phyloP scores from a whole-genome alignment of 176 grass and related monocot species.

The Oropetium thomaeum region DNA sequence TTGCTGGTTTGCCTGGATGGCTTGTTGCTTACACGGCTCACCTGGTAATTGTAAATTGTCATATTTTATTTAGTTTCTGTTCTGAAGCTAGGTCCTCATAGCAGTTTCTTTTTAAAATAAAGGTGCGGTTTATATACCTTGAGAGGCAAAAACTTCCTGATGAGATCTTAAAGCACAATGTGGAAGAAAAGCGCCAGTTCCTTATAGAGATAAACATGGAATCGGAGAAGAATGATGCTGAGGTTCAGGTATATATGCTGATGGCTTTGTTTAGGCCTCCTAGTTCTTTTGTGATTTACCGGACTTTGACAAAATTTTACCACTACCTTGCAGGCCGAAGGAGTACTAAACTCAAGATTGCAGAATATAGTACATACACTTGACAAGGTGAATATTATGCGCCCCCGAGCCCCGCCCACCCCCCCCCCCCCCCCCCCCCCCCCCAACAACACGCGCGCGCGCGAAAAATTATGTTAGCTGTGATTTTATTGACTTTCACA shows the following conservation, averaged over 20 bases:
- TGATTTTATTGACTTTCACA: constrained; percentile 9
- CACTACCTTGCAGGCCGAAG: constrained; percentile 61
- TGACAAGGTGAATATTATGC: constrained; percentile 78
- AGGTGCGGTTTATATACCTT: constrained; percentile 95
- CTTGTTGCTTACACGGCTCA: constrained; percentile 89
- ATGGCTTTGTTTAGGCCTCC: constrained; percentile 15
- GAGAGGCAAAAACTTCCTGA: constrained; percentile 90
- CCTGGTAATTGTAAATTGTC: constrained; percentile 56
- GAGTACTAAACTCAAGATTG: constrained; percentile 90
- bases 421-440: too few species aligned
- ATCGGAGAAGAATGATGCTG: constrained; percentile 77
- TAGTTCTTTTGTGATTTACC: constrained; percentile 16
- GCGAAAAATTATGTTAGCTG: neutral
- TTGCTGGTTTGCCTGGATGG: constrained; percentile 91
- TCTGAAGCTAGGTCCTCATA: constrained; percentile 15
- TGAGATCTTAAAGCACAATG: constrained; percentile 78
- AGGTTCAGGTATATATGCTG: constrained; percentile 67
- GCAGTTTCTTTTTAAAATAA: constrained; percentile 38
- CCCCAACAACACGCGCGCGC: too few species aligned
- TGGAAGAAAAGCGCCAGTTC: constrained; percentile 92
- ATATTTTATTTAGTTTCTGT: constrained; percentile 36
- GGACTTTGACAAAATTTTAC: constrained; percentile 21
- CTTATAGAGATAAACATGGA: constrained; percentile 90
- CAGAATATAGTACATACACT: constrained; percentile 93
- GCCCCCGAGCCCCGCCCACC: too few species aligned